phyloP scores from a whole-genome alignment of 345 rosid genomes.

The Eucalyptus shirleyi region DNA sequence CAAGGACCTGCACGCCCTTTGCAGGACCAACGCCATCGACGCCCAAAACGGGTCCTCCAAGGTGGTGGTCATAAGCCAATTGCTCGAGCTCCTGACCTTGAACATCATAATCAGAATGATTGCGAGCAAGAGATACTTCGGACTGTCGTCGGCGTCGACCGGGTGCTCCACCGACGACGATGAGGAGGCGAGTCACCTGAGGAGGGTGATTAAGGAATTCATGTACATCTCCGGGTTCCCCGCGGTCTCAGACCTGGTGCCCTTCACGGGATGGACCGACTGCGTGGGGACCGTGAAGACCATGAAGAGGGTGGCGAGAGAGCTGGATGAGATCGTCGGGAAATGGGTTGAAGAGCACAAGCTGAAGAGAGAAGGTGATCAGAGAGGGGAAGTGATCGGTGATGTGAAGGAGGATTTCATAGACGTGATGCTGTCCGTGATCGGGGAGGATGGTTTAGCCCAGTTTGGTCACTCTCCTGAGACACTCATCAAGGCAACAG shows the following conservation, averaged over 20 bases:
- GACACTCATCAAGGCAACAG: slow-evolving; percentile 43
- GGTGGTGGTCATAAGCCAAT: slow-evolving; percentile 5
- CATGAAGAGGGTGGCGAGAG: slow-evolving; percentile 40
- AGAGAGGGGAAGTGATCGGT: not conserved
- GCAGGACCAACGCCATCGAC: not conserved
- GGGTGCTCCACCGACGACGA: slow-evolving; percentile 2
- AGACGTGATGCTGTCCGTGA: slow-evolving; percentile 34
- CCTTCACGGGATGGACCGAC: slow-evolving; percentile 55
- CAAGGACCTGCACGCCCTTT: slow-evolving; percentile 16
- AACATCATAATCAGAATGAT: slow-evolving; percentile 38
- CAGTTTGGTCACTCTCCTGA: slow-evolving; percentile 32
- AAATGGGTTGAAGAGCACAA: slow-evolving; percentile 53
- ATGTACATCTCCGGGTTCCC: slow-evolving; percentile 19
- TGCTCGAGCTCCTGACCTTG: slow-evolving; percentile 33
- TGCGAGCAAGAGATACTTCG: slow-evolving; percentile 32
- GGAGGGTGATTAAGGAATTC: slow-evolving; percentile 19
- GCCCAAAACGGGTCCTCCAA: not conserved
- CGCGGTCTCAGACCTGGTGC: slow-evolving; percentile 33
- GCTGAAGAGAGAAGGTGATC: not conserved
- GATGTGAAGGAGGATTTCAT: slow-evolving; percentile 25
- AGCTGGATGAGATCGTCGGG: slow-evolving; percentile 24
- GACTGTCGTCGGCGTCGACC: not conserved
- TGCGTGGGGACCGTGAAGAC: slow-evolving; percentile 12
- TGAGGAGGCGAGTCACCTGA: slow-evolving; percentile 32
- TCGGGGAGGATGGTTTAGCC: slow-evolving; percentile 11